Percentiles rank a stretch among this genome's conserved stretches.
phyloP scores from a whole-genome alignment of 352 stramenopile genomes.

The Blastocystis sp. region DNA sequence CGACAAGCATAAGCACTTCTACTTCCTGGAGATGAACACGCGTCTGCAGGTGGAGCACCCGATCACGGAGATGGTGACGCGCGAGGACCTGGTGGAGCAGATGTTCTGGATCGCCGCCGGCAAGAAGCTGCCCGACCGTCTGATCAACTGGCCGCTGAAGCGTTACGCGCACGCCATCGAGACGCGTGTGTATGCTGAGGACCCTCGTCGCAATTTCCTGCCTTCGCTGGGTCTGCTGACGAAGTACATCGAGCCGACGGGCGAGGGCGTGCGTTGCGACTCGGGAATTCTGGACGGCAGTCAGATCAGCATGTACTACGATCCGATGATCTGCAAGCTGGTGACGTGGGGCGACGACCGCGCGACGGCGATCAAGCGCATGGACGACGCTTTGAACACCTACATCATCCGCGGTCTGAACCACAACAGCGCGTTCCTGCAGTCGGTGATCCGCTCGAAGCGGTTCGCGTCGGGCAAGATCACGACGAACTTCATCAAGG shows the following conservation, averaged over 20 bases:
- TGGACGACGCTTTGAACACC: conserved; percentile 77
- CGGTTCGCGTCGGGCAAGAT: conserved; percentile 80
- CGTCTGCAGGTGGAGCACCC: conserved; percentile 84
- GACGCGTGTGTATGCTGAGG: conserved; percentile 86
- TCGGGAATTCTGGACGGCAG: conserved; percentile 78
- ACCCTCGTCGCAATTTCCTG: conserved; percentile 82
- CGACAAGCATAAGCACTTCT: conserved; percentile 88
- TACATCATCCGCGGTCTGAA: conserved; percentile 84
- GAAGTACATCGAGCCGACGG: conserved; percentile 76
- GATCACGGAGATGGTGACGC: conserved; percentile 82
- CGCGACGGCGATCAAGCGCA: conserved; percentile 69
- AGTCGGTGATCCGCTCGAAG: conserved; percentile 70
- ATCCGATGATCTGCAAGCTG: conserved; percentile 90
- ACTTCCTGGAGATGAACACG: conserved; percentile 97
- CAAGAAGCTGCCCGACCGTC: conserved; percentile 70
- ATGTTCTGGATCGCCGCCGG: conserved; percentile 85
- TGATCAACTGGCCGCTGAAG: conserved; percentile 64
- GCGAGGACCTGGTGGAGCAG: conserved; percentile 83
- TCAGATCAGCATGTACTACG: conserved; percentile 85
- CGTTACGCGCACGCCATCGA: conserved; percentile 73
- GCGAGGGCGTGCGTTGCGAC: conserved; percentile 73
- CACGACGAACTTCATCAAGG: conserved; percentile 88
- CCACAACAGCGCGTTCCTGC: conserved; percentile 84
- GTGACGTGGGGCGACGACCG: conserved; percentile 74
- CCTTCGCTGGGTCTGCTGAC: conserved; percentile 83